Conservation (phyloP, 2,329 filamentous ascomycete genomes). For the Xylaria sp. region DNA sequence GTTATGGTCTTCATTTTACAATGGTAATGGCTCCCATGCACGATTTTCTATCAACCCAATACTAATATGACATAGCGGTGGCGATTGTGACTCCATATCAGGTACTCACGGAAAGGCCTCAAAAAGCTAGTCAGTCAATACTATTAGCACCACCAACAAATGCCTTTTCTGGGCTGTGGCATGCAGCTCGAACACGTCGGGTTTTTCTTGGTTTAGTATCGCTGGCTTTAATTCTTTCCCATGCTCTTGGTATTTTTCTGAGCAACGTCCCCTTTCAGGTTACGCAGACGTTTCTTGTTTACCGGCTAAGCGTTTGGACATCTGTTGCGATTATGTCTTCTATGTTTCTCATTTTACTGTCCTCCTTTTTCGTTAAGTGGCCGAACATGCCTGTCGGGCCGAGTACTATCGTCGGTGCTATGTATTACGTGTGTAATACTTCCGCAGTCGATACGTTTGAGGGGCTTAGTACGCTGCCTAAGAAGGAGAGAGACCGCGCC, state of each 20-base stretch:
- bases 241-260: conserved; percentile 47
- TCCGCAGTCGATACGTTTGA: conserved; percentile 16
- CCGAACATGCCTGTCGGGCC: conserved; percentile 52
- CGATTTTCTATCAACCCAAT: background rate
- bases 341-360: conserved; percentile 51
- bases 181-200: conserved; percentile 22
- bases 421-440: conserved; percentile 47
- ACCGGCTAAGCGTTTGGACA: conserved; percentile 48
- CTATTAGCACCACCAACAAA: conserved; percentile 26
- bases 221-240: conserved; percentile 25
- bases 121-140: conserved; percentile 14
- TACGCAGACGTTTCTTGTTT: conserved; percentile 49
- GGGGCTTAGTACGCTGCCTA: conserved; percentile 20
- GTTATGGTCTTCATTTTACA: conserved; percentile 53
- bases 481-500: conserved; percentile 19
- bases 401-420: conserved; percentile 50
- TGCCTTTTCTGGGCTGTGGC: conserved; percentile 27
- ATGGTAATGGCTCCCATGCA: conserved; percentile 44
- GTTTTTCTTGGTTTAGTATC: conserved; percentile 20
- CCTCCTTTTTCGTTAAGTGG: conserved; percentile 50
- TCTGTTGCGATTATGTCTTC: conserved; percentile 49
- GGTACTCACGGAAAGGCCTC: conserved; percentile 42
- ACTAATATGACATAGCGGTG: conserved; percentile 44
- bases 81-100: conserved; percentile 52
- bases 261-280: conserved; percentile 53